phyloP scores from a whole-genome alignment of 805 yeast species.

The Saccharomyces jurei region DNA sequence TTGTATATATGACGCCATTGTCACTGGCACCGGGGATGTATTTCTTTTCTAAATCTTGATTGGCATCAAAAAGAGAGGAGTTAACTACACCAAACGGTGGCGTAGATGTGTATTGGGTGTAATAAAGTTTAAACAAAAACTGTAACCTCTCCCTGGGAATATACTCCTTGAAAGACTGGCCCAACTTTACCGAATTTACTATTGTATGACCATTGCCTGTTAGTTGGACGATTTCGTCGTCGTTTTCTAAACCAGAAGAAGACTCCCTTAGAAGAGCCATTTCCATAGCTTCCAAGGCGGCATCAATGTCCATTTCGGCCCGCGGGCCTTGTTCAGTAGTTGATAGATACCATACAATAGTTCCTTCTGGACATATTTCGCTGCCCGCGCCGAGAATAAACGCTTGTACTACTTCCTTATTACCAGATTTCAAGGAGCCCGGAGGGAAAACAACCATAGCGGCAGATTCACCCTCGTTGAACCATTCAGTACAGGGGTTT shows the following conservation, averaged over 20 bases:
- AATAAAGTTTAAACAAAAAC: slow-evolving; percentile 52
- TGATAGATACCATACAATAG: slow-evolving; percentile 83
- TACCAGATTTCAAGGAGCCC: slow-evolving; percentile 56
- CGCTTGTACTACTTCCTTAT: slow-evolving; percentile 73
- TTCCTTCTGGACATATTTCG: slow-evolving; percentile 81
- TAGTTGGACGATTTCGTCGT: slow-evolving; percentile 48
- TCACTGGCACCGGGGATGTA: slow-evolving; percentile 37
- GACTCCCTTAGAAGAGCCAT: slow-evolving; percentile 74
- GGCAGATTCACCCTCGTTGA: slow-evolving; percentile 72
- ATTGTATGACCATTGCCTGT: slow-evolving; percentile 57
- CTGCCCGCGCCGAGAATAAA: slow-evolving; percentile 80
- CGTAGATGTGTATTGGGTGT: slow-evolving; percentile 49
- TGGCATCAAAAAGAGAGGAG: slow-evolving; percentile 33
- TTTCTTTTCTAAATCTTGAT: slow-evolving; percentile 8
- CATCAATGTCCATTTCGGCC: slow-evolving; percentile 70
- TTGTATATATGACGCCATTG: slow-evolving; percentile 40
- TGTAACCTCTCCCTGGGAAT: slow-evolving; percentile 70
- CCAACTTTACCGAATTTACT: slow-evolving; percentile 74
- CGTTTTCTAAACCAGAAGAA: slow-evolving; percentile 45
- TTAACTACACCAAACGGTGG: slow-evolving; percentile 49
- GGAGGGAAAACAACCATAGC: slow-evolving; percentile 93
- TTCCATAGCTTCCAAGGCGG: slow-evolving; percentile 76
- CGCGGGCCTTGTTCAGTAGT: slow-evolving; percentile 62
- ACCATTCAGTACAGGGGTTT: slow-evolving; percentile 88
- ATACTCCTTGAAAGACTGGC: slow-evolving; percentile 76